These are phyloP conservation scores for Ziziphus jujuba DNA, from an alignment of 306 rosid species.

Conservation along the genomic window DNA sequence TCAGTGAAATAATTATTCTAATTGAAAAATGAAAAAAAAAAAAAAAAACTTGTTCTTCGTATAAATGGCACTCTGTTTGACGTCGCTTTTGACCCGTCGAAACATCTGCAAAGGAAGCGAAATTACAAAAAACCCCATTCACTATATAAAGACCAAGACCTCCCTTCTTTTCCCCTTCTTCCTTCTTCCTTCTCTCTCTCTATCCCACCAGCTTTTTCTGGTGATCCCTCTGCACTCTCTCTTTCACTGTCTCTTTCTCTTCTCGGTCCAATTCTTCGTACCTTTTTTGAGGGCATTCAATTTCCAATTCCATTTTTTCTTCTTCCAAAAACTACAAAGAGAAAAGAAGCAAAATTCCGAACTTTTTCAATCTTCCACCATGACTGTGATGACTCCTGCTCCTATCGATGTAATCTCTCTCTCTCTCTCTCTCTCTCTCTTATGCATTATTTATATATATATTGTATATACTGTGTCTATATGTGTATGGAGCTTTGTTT, in stretches of 20 bases:
- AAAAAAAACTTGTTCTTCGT: too few relatives aligned
- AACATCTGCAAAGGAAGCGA: too few relatives aligned
- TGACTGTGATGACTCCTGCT: slow-evolving; percentile 73
- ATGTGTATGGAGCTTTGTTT: slow-evolving; percentile 18
- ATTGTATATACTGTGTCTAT: slow-evolving; percentile 17
- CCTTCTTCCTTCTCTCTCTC: not conserved
- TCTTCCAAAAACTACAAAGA: too few relatives aligned
- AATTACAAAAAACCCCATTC: too few relatives aligned
- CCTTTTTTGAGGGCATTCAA: not conserved
- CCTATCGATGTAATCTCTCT: slow-evolving; percentile 65
- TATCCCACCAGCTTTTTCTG: too few relatives aligned
- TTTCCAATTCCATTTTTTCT: not conserved
- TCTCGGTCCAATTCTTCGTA: not conserved
- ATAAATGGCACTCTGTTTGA: too few relatives aligned
- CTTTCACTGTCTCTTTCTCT: not conserved
- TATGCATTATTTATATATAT: not conserved
- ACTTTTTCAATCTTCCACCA: slow-evolving; percentile 26
- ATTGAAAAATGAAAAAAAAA: too few relatives aligned
- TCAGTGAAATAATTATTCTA: too few relatives aligned
- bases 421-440: slow-evolving; percentile 17
- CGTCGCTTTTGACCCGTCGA: too few relatives aligned
- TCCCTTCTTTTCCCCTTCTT: too few relatives aligned
- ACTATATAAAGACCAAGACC: too few relatives aligned
- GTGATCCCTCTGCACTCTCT: not conserved
- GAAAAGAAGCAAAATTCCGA: too few relatives aligned